Base-by-base conservation (phyloP, 257 asterid genomes). In the Solanum verrucosum region DNA sequence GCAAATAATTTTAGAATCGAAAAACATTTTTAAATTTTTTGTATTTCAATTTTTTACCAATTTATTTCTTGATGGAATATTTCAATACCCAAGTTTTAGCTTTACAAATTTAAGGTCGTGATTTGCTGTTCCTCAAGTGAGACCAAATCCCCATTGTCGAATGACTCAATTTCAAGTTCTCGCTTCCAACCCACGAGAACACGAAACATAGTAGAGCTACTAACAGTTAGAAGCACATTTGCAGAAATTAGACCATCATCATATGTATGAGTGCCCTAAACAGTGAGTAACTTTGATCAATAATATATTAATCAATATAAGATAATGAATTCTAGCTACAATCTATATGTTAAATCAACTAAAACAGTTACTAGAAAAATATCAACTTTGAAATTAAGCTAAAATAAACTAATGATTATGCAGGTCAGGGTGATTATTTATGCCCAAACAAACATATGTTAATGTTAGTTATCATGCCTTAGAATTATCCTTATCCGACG, bases 401-500 rank as follows among this genome's bases (percentile, higher is more conserved):
- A 82, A 75, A 77, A 18, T 27, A 82, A 49, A 49, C 37, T 29
- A 82, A 20, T 82, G 70, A 82, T 82, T 82, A 18, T 82, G 86
- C 44, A 15, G 1, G 38, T 42, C 10, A 49, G 68, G 86, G 11
- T 40, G 59, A 49, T 49, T 49, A 49, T 49, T 49, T 49, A 49
- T 49, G 59, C 59, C 85, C 16, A 35, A 27, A 46, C 70, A 52
- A 81, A 82, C 21, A 20, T 49, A 49, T 5, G 31, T 49, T 82
- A 49, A 49, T 49, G 44, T 49, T 82, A 49, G 18, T 49, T 18
- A 31, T 85, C 88, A 5, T 85, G 90, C 29, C 77, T 87, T 78
- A 68, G 91, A 88, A 84, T 91, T 94, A 25, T 91, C 95, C 88
- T 87, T 91, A 7, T 95, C 98, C 27, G 84, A 82, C 0, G 88